Conservation (phyloP, 106 monocot genomes). For the Amphibolis antarctica region DNA sequence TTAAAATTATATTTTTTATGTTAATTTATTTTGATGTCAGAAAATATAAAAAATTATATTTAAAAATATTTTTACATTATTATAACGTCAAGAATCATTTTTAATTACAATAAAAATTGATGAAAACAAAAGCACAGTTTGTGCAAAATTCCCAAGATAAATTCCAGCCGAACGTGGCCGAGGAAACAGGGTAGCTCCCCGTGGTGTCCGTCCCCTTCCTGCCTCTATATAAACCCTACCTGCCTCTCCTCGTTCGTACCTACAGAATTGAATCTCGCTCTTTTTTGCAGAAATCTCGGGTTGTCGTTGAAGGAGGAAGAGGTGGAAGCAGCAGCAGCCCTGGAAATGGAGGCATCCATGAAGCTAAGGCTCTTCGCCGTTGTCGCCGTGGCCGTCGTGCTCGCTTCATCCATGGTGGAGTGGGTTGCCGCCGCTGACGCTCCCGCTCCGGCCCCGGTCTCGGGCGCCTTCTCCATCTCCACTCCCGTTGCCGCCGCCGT, state of each 20-base stretch:
- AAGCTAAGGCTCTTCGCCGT: slow-evolving; percentile 12
- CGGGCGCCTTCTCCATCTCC: slow-evolving; percentile 3
- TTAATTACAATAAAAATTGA: too few relatives aligned
- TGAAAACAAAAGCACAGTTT: neutral
- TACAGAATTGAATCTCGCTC: neutral
- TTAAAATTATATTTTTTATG: too few relatives aligned
- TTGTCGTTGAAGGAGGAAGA: too few relatives aligned
- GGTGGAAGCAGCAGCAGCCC: too few relatives aligned
- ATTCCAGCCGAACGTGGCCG: slow-evolving; percentile 1
- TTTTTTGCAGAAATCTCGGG: neutral
- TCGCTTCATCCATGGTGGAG: slow-evolving; percentile 11
- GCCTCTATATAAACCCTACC: slow-evolving; percentile 3
- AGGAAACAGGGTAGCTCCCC: neutral
- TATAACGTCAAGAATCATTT: too few relatives aligned
- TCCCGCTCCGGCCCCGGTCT: slow-evolving; percentile 14
- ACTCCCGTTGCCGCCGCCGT: slow-evolving; percentile 3
- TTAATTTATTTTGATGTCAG: too few relatives aligned
- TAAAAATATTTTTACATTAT: too few relatives aligned
- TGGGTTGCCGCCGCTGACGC: slow-evolving; percentile 13
- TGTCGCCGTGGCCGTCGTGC: slow-evolving; percentile 7
- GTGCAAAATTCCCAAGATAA: neutral
- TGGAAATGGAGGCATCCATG: slow-evolving; percentile 12
- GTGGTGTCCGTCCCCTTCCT: neutral
- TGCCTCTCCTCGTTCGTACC: neutral
- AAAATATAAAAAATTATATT: too few relatives aligned